Evolutionary conservation across 768 basidiomycete genomes (phyloP).

Genomic region (Saitozyma podzolica): DNA sequence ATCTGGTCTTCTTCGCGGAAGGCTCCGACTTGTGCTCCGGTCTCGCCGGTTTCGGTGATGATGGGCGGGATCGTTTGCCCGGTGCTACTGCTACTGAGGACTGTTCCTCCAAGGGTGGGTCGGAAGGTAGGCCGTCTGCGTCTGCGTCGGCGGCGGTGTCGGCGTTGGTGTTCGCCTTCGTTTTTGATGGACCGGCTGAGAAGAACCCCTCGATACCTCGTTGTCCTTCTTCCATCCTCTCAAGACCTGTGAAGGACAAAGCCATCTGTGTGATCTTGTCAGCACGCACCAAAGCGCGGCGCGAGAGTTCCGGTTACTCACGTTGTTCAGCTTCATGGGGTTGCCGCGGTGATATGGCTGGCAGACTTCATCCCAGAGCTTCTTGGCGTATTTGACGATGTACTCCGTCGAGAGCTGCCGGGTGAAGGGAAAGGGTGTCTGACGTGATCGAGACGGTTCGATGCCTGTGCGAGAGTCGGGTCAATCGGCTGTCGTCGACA

Average conservation of each 20-base stretch:
- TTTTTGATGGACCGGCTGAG: not conserved
- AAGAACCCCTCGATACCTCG: constrained; percentile 86
- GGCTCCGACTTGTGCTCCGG: constrained; percentile 3
- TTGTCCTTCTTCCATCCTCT: constrained; percentile 63
- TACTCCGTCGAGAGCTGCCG: constrained; percentile 71
- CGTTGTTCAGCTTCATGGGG: constrained; percentile 67
- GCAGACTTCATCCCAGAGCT: constrained; percentile 84
- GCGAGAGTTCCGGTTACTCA: constrained; percentile 48
- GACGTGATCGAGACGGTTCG: constrained; percentile 71
- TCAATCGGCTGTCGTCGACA: not conserved
- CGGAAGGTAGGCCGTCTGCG: not conserved
- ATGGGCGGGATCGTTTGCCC: constrained; percentile 24
- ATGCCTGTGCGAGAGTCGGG: constrained; percentile 58
- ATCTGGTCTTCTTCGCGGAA: constrained; percentile 36
- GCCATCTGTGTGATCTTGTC: constrained; percentile 31
- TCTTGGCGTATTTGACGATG: constrained; percentile 72
- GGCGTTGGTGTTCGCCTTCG: too few relatives aligned
- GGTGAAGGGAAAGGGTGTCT: constrained; percentile 82
- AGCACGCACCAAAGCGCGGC: not conserved
- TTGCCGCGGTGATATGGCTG: constrained; percentile 55
- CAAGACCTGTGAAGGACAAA: constrained; percentile 44
- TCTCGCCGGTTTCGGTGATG: constrained; percentile 10
- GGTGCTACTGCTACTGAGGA: not conserved
- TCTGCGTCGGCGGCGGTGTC: too few relatives aligned
- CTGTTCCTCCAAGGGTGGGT: not conserved